These are phyloP conservation scores for Fraxinus latifolia DNA, from an alignment of 305 asterid genomes.

Conservation along the genomic window DNA sequence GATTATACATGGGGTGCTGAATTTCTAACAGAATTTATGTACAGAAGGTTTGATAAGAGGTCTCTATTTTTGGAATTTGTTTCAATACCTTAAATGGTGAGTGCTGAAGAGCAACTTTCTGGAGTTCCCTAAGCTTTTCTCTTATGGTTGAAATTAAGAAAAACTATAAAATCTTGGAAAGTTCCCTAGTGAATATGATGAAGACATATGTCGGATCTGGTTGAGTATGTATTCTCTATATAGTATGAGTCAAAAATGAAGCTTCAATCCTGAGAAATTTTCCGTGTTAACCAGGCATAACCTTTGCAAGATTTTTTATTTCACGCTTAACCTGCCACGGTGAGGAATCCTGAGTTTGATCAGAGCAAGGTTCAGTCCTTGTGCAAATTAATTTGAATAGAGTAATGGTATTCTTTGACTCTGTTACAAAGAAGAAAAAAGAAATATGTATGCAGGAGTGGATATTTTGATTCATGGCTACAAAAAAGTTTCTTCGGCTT, in stretches of 20 bases:
- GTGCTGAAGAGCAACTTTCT: neutral
- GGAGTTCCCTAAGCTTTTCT: neutral
- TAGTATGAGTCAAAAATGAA: neutral
- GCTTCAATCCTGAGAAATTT: neutral
- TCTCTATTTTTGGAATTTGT: neutral
- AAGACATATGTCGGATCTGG: neutral
- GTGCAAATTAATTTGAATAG: neutral
- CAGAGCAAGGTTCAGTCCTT: neutral
- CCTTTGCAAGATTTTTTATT: neutral
- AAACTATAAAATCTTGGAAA: neutral
- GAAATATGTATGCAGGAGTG: neutral
- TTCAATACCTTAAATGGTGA: neutral
- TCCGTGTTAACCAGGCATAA: neutral
- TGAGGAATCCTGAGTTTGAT: neutral
- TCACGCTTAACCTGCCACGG: neutral
- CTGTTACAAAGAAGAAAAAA: neutral
- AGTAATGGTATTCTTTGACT: neutral
- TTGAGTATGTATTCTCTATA: neutral
- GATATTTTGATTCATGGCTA: neutral
- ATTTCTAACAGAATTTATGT: neutral
- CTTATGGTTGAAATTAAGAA: neutral
- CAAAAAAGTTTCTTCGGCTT: neutral
- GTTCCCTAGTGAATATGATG: neutral
- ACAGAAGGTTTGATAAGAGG: neutral
- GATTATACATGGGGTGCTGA: neutral